A percentile compares a stretch with the other conserved stretches of the same genome.
phyloP scores from a whole-genome alignment of 2,329 filamentous ascomycete species.

The Fusarium subglutinans region DNA sequence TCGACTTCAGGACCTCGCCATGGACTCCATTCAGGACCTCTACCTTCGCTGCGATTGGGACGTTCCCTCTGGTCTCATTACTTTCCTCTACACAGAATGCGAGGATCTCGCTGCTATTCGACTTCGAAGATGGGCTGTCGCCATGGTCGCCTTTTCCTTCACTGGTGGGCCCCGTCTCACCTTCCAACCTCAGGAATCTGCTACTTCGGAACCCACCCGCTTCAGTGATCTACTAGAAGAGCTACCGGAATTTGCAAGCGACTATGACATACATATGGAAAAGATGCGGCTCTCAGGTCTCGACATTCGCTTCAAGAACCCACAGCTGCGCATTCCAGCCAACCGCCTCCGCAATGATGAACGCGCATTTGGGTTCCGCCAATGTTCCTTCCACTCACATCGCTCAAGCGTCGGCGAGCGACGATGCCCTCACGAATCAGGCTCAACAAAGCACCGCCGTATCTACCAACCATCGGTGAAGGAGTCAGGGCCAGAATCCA shows the following conservation, averaged over 20 bases:
- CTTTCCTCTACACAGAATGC: constrained; percentile 64
- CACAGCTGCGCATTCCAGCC: constrained; percentile 65
- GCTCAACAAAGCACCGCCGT: constrained; percentile 27
- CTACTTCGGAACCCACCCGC: constrained; percentile 45
- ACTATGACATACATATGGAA: constrained; percentile 61
- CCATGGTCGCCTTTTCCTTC: constrained; percentile 68
- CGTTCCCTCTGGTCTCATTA: constrained; percentile 60
- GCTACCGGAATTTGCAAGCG: constrained; percentile 58
- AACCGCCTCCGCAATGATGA: constrained; percentile 66
- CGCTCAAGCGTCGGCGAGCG: constrained; percentile 63
- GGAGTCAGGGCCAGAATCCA: constrained; percentile 21
- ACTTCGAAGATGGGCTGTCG: constrained; percentile 67
- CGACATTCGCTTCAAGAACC: constrained; percentile 67
- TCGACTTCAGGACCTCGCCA: constrained; percentile 64
- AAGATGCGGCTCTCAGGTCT: constrained; percentile 62
- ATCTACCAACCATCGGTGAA: constrained; percentile 2
- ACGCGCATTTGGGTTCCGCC: constrained; percentile 67
- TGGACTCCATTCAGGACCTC: constrained; percentile 68
- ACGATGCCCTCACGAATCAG: constrained; percentile 58
- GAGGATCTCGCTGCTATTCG: constrained; percentile 59
- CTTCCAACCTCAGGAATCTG: constrained; percentile 43
- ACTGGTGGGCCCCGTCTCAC: constrained; percentile 48
- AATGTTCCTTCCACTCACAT: constrained; percentile 70
- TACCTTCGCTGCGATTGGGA: constrained; percentile 69
- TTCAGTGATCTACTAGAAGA: constrained; percentile 56